These are phyloP conservation scores for Stellera chamaejasme DNA, from an alignment of 345 rosid species.

Conservation along the genomic window DNA sequence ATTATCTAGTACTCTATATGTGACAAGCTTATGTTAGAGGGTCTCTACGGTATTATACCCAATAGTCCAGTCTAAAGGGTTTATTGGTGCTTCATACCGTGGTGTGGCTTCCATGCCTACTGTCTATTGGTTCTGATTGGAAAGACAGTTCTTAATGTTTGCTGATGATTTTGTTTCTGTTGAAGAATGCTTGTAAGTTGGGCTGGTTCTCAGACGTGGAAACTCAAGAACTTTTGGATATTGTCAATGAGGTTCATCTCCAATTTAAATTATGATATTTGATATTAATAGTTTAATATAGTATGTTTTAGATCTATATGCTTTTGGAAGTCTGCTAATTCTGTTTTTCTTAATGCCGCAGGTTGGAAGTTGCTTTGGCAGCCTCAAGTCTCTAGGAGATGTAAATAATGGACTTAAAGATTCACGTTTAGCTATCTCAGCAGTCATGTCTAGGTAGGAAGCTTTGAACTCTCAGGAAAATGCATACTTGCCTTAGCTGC, in stretches of 20 bases:
- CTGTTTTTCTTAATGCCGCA: constrained; percentile 23
- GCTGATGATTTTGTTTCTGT: constrained; percentile 17
- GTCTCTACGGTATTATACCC: too few relatives aligned
- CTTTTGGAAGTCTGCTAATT: constrained; percentile 9
- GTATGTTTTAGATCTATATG: background rate
- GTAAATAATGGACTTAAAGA: constrained; percentile 13
- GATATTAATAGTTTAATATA: background rate
- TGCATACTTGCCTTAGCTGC: too few relatives aligned
- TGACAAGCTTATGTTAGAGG: constrained; percentile 3
- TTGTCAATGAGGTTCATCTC: constrained; percentile 58
- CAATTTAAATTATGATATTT: background rate
- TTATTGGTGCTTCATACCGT: too few relatives aligned
- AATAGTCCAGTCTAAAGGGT: too few relatives aligned
- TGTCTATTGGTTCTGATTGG: background rate
- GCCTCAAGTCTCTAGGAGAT: constrained; percentile 20
- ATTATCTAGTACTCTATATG: background rate
- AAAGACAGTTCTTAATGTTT: background rate
- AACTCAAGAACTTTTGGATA: constrained; percentile 41
- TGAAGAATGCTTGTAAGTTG: constrained; percentile 68
- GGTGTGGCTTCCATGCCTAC: too few relatives aligned
- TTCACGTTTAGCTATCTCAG: constrained; percentile 28
- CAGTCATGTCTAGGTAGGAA: constrained; percentile 48
- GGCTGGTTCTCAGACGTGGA: constrained; percentile 76
- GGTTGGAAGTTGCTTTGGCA: constrained; percentile 53
- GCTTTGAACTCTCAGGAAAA: constrained; percentile 6